A percentile compares a stretch with the other conserved stretches of the same genome.
phyloP scores from a whole-genome alignment of 2,329 filamentous ascomycete genomes.

The Fusarium sp. region DNA sequence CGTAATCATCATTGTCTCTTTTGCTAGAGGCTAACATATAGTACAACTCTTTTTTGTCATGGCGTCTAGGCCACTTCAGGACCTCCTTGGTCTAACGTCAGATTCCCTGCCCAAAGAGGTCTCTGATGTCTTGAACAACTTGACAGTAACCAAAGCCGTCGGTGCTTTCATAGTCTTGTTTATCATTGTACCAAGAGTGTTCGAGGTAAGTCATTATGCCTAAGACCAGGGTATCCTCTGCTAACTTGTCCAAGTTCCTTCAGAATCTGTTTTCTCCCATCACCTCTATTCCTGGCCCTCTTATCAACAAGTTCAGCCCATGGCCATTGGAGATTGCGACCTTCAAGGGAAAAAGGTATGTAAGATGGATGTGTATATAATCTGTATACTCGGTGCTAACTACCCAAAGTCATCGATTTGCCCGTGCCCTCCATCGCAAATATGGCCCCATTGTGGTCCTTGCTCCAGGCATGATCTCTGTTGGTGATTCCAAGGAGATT shows the following conservation, averaged over 20 bases:
- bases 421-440: not conserved
- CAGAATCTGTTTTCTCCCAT: not conserved
- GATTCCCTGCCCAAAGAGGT: not conserved
- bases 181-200: not conserved
- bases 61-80: not conserved
- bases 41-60: not conserved
- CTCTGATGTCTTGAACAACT: not conserved
- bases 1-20: too few species aligned
- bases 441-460: conserved; percentile 8
- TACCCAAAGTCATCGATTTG: not conserved
- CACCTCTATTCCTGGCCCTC: not conserved
- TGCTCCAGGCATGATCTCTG: not conserved
- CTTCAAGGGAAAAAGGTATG: not conserved
- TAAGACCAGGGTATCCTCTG: too few species aligned
- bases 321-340: conserved; percentile 3
- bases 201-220: not conserved
- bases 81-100: not conserved
- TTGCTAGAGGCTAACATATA: not conserved
- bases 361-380: fast-evolving
- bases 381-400: too few species aligned
- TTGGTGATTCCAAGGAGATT: not conserved
- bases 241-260: too few species aligned
- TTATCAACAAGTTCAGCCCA: not conserved
- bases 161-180: not conserved
- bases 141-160: not conserved